These are phyloP conservation scores for Monocercomonoides exilis DNA, from an alignment of 78 protist genomes.

Conservation along the genomic window DNA sequence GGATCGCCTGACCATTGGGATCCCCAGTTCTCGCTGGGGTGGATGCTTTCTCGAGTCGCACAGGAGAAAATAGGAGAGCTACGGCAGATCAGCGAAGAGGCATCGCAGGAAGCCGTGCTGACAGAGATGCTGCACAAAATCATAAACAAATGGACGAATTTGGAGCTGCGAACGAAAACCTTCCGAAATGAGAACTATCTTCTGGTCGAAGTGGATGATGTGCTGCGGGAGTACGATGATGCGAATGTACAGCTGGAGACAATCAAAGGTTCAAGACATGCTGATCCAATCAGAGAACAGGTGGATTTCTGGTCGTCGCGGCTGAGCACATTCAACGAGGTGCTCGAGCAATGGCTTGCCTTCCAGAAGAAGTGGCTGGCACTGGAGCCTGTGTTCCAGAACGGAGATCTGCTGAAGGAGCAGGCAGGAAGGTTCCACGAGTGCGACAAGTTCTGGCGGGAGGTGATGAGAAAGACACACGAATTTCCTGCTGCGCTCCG, in stretches of 20 bases:
- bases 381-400: conserved; percentile 51
- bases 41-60: neutral
- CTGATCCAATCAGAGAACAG: conserved; percentile 12
- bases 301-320: conserved; percentile 20
- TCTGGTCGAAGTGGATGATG: conserved; percentile 32
- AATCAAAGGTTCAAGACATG: conserved; percentile 44
- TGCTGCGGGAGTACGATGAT: conserved; percentile 47
- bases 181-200: neutral
- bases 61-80: neutral
- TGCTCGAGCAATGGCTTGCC: conserved; percentile 48
- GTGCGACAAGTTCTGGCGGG: conserved; percentile 32
- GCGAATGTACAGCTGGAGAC: conserved; percentile 39
- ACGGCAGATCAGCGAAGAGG: neutral
- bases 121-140: neutral
- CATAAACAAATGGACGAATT: neutral
- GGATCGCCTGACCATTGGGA: neutral
- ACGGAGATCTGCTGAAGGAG: conserved; percentile 46
- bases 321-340: conserved; percentile 29
- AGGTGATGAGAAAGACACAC: conserved; percentile 11
- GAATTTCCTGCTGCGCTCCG: conserved; percentile 1
- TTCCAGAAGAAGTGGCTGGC: conserved; percentile 61
- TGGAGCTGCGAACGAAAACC: neutral
- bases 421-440: conserved; percentile 40
- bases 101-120: neutral
- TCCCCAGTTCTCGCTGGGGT: neutral